These are phyloP conservation scores for Stagonosporopsis chrysanthemi DNA, from an alignment of 2,329 filamentous ascomycete species.

Conservation along the genomic window DNA sequence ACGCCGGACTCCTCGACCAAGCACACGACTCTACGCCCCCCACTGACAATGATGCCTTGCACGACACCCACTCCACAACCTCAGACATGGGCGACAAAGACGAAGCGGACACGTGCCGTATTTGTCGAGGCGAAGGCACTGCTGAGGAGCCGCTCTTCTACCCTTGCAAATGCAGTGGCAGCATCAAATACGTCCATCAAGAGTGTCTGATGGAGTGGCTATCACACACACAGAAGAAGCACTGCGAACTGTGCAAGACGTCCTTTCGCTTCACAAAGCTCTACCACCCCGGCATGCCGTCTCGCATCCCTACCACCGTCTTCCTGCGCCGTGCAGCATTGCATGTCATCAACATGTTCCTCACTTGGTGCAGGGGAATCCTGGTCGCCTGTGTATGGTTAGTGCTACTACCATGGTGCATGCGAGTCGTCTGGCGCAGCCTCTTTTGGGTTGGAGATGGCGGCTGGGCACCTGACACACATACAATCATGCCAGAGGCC, in stretches of 20 bases:
- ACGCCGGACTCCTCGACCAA: conserved; percentile 24
- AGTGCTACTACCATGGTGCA: conserved; percentile 84
- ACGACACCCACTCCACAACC: conserved; percentile 50
- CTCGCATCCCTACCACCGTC: conserved; percentile 77
- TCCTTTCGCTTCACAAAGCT: conserved; percentile 98
- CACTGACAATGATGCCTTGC: conserved; percentile 10
- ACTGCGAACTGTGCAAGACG: conserved; percentile 99
- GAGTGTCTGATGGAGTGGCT: conserved; percentile 99
- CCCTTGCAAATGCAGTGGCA: conserved; percentile 98
- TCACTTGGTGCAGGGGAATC: conserved; percentile 79
- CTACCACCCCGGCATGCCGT: conserved; percentile 93
- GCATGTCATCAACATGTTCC: conserved; percentile 73
- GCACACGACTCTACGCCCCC: conserved; percentile 14
- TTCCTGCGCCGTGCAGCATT: conserved; percentile 80
- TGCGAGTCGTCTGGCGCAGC: conserved; percentile 90
- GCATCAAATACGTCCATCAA: conserved; percentile 98
- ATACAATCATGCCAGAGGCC: conserved; percentile 28
- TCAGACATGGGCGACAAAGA: conserved; percentile 43
- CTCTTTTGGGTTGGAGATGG: conserved; percentile 94
- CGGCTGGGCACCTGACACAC: conserved; percentile 63
- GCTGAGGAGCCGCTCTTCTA: conserved; percentile 88
- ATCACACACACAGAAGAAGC: conserved; percentile 97
- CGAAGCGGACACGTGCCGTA: conserved; percentile 88
- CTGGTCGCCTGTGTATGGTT: conserved; percentile 90
- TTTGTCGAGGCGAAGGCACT: conserved; percentile 90